A percentile compares a stretch with the other conserved stretches of the same genome.
Evolutionary conservation across 805 yeast genomes (phyloP).

Genomic region (Myxozyma lipomycoides): DNA sequence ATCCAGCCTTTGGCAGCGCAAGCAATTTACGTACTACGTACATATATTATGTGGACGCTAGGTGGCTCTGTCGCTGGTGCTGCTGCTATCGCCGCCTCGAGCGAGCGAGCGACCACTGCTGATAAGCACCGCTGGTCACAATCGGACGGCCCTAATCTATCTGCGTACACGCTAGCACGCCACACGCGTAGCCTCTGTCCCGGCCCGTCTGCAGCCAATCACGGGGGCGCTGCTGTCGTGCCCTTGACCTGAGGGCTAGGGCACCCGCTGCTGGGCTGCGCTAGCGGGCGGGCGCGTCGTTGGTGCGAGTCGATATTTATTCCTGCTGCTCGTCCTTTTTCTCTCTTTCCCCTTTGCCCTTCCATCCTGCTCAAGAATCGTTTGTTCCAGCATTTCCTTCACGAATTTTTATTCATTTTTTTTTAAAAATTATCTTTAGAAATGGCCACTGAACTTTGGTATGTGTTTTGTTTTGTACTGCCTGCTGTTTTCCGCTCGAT

Average conservation of each 20-base stretch:
- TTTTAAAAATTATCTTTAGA: conserved; percentile 6
- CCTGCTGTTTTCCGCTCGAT: neutral
- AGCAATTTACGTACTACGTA: too few species aligned
- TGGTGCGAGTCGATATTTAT: conserved; percentile 25
- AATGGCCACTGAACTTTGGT: conserved; percentile 72
- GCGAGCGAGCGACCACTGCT: conserved; percentile 3
- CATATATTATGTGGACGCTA: too few species aligned
- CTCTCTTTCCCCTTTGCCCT: conserved; percentile 1
- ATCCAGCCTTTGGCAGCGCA: too few species aligned
- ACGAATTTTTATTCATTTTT: conserved; percentile 3
- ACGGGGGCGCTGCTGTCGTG: neutral
- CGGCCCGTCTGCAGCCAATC: neutral
- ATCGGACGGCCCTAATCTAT: too few species aligned
- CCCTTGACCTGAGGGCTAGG: neutral
- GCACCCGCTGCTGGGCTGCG: neutral
- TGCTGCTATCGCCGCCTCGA: conserved; percentile 12
- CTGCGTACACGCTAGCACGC: too few species aligned
- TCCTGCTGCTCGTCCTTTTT: conserved; percentile 5
- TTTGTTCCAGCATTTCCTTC: neutral
- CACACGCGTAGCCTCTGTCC: conserved; percentile 3
- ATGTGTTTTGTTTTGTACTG: conserved; percentile 36
- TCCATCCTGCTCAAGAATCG: conserved; percentile 3
- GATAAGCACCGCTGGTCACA: neutral
- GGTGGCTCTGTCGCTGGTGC: conserved; percentile 2
- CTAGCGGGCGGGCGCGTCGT: neutral